Base-by-base conservation (phyloP, 345 rosid species). In the Turritis glabra region DNA sequence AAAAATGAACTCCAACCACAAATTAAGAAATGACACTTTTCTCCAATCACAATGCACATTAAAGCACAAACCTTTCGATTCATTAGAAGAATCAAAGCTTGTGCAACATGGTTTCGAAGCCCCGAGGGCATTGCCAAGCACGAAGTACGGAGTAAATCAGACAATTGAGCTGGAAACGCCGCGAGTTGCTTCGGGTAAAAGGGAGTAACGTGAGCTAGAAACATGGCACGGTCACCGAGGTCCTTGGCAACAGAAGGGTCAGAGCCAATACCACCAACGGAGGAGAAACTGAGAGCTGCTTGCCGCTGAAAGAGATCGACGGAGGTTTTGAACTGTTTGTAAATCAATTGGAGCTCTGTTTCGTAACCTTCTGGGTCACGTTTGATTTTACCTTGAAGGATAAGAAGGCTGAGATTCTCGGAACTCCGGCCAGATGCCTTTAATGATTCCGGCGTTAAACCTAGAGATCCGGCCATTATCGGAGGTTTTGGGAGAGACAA, bases 311-410 rank as follows among this genome's bases (percentile, higher is more conserved):
- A 95, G 64, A 89, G 89, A 72, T 89, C 96, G 60, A 90, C 82
- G 73, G 92, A 86, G 6, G 90, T 83, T 58, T 87, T 82, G 90
- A 95, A 92, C 78, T 92, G 98, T 65, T 77, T 83, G 82, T 86
- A 85, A 33, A 95, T 75, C 17, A 88, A 81, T 4, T 69, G 71
- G 52, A 92, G 94, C 77, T 95, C 97, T 15, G 89, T 69, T 55
- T 73, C 87, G 78, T 92, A 95, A 18, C 98, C 97, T 25, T 92
- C 90, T 1, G 99, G 97, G 67, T 95, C 99, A 40, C 77, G 65
- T 55, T 95, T 92, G 90, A 95, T 89, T 79, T 92, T 92, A 2
- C 91, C 89, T 48, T 88, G 97, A 46, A 90, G 94, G 7, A 78
- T 18, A 11, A 85, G 85, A 1, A 92, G 89, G 56, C 88, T 90